Base-by-base conservation (phyloP, 345 rosid genomes). In the Euclidium syriacum region DNA sequence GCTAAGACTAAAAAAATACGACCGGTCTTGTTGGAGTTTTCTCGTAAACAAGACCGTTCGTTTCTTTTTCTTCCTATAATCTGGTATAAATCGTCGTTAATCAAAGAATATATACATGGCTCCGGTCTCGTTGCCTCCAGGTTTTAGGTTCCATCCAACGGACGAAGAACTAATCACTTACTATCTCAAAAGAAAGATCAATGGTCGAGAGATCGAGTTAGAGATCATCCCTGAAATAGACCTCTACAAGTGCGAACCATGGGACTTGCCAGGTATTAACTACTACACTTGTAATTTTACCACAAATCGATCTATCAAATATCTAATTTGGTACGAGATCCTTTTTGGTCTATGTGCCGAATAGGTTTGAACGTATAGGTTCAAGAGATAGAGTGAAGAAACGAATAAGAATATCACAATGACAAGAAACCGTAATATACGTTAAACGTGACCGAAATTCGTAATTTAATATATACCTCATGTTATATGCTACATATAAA, bases 171-270 rank as follows among this genome's bases (percentile, higher is more conserved):
- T 87, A 7, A 79, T 87, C 33, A 77, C 82, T 18, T 84, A 87
- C 65, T 87, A 87, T 53, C 85, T 87, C 15, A 87, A 83, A 67
- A 73, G 88, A 57, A 87, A 87, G 73, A 84, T 82, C 64, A 83
- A 84, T 24, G 77, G 88, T 17, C 79, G 73, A 10, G 79, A 78
- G 77, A 81, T 87, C 47, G 91, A 85, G 55, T 55, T 85, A 41
- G 88, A 85, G 69, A 68, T 87, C 66, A 87, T 87, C 51, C 85
- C 86, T 32, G 95, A 87, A 75, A 83, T 85, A 4, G 90, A 87
- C 73, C 88, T 85, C 73, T 87, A 85, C 82, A 85, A 87, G 69
- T 87, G 88, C 68, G 91, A 87, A 63, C 95, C 95, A 4, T 82
- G 95, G 95, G 95, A 87, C 65, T 84, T 87, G 51, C 95, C 95